Conservation (phyloP, 108 stramenopile genomes). For the Pseudonitzschia multiseries region DNA sequence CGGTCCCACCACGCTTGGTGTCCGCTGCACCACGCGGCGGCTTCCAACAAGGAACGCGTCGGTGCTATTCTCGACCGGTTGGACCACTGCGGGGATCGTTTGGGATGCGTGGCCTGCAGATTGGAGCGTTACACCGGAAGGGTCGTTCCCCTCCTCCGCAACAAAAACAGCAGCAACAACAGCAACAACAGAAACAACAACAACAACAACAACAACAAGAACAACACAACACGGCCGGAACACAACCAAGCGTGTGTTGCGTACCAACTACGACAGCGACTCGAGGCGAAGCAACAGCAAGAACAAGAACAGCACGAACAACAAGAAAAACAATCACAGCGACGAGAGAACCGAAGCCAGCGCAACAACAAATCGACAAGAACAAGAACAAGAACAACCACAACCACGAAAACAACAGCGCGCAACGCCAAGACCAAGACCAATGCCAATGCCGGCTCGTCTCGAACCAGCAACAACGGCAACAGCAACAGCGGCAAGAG, state of each 20-base stretch:
- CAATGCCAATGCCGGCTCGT: no score
- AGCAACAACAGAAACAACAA: no score
- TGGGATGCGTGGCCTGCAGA: conserved; percentile 35
- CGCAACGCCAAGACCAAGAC: background rate
- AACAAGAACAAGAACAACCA: conserved; percentile 9
- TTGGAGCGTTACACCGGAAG: conserved; percentile 33
- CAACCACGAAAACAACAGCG: background rate
- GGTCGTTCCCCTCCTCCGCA: background rate
- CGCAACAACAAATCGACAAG: no score
- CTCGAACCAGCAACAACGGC: background rate
- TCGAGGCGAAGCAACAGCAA: conserved; percentile 11
- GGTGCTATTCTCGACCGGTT: conserved; percentile 37
- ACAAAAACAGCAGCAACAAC: conserved; percentile 4
- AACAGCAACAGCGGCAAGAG: background rate
- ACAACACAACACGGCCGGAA: background rate
- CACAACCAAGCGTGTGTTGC: conserved; percentile 16
- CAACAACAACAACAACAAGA: conserved; percentile 4
- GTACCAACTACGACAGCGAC: conserved; percentile 22
- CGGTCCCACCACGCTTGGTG: conserved; percentile 52
- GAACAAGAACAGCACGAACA: background rate
- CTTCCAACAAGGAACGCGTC: conserved; percentile 32
- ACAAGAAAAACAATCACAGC: conserved; percentile 3
- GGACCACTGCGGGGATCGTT: conserved; percentile 14
- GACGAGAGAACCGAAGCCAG: background rate
- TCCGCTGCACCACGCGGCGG: conserved; percentile 17